Percentiles rank a stretch among this genome's conserved stretches.
These are phyloP conservation scores for Ceriops tagal DNA, from an alignment of 345 rosid genomes.

Conservation along the genomic window DNA sequence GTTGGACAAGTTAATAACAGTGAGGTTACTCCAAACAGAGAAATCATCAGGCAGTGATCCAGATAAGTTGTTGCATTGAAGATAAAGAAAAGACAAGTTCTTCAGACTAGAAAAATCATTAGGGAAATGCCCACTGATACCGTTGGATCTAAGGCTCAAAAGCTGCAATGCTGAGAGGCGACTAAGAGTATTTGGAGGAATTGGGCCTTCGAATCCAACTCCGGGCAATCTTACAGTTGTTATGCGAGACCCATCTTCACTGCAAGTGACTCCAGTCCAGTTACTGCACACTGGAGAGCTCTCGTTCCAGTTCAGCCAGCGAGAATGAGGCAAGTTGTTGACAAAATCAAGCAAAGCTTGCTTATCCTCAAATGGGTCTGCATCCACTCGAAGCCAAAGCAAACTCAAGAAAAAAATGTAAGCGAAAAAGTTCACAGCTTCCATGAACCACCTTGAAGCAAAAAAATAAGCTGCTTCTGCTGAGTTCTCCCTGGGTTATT, in stretches of 20 bases:
- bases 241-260: conserved; percentile 43
- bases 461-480: conserved; percentile 57
- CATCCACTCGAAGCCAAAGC: conserved; percentile 10
- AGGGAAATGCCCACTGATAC: conserved; percentile 60
- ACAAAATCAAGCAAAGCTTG: conserved; percentile 67
- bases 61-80: conserved; percentile 65
- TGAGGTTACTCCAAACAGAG: conserved; percentile 58
- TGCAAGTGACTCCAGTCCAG: conserved; percentile 86
- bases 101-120: conserved; percentile 57
- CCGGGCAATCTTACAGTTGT: conserved; percentile 76
- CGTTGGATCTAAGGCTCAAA: conserved; percentile 80
- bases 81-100: conserved; percentile 66
- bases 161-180: conserved; percentile 67
- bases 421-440: conserved; percentile 7
- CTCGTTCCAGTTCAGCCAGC: conserved; percentile 57
- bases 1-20: conserved; percentile 65
- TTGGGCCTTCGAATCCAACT: conserved; percentile 62
- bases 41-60: conserved; percentile 59
- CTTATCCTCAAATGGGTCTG: conserved; percentile 66
- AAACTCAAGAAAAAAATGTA: conserved; percentile 12
- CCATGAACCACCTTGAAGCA: conserved; percentile 23
- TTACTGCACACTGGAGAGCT: conserved; percentile 44
- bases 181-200: conserved; percentile 68
- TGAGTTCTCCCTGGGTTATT: neutral
- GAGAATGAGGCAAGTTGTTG: conserved; percentile 43